These are phyloP conservation scores for Priceomyces medius DNA, from an alignment of 805 yeast genomes.

Conservation along the genomic window DNA sequence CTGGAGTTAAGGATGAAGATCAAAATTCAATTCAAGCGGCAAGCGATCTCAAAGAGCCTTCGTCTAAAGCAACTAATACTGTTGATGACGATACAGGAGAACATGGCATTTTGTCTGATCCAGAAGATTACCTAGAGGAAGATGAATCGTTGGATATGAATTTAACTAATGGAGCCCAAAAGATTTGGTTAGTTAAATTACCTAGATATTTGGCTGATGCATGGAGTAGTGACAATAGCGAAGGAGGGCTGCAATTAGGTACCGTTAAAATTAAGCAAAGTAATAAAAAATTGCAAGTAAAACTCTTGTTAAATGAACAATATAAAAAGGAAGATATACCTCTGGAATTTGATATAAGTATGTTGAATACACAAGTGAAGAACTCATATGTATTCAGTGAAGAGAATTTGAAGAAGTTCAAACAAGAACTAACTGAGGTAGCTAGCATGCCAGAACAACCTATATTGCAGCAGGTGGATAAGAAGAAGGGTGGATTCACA, in stretches of 20 bases:
- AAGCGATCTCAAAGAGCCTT: neutral
- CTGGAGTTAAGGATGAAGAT: neutral
- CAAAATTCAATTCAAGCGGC: neutral
- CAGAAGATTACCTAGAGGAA: conserved; percentile 46
- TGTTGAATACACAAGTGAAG: conserved; percentile 75
- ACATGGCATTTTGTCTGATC: conserved; percentile 40
- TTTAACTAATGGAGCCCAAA: conserved; percentile 57
- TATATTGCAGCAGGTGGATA: conserved; percentile 37
- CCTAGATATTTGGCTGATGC: conserved; percentile 83
- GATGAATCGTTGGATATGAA: conserved; percentile 80
- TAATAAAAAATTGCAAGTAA: conserved; percentile 45
- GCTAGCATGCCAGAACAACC: conserved; percentile 56
- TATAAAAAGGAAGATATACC: conserved; percentile 51
- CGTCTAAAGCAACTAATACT: neutral
- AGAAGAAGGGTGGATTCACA: conserved; percentile 13
- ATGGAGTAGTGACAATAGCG: conserved; percentile 63
- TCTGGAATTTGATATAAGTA: conserved; percentile 74
- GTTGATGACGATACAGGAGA: conserved; percentile 16
- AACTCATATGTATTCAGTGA: conserved; percentile 89
- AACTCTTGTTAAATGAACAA: conserved; percentile 49
- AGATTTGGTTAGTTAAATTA: conserved; percentile 88
- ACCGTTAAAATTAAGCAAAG: conserved; percentile 69
- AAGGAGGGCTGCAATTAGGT: conserved; percentile 77
- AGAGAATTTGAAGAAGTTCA: conserved; percentile 65
- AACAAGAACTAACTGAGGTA: conserved; percentile 50